Evolutionary conservation across 345 rosid genomes (phyloP).

Genomic region (Citrus inodora): DNA sequence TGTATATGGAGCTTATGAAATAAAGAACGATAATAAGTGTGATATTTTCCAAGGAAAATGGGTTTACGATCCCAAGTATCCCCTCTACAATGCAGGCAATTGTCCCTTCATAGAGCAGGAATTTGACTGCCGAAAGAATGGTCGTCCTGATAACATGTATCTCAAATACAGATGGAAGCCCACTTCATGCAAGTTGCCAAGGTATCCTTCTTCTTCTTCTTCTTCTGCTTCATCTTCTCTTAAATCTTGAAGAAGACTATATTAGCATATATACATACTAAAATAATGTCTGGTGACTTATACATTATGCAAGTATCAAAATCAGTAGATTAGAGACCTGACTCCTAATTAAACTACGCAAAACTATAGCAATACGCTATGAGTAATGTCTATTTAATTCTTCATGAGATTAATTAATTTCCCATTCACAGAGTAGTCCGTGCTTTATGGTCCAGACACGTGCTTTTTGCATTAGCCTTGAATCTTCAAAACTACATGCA

Average conservation of each 20-base stretch:
- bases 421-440: not conserved
- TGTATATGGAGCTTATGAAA: not conserved
- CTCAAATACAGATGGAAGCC: constrained; percentile 59
- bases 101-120: constrained; percentile 47
- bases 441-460: not conserved
- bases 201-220: constrained; percentile 16
- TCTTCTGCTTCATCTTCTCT: too few species aligned
- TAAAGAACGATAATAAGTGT: constrained; percentile 12
- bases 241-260: too few species aligned
- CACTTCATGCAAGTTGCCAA: constrained; percentile 33
- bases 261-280: not conserved
- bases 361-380: too few species aligned
- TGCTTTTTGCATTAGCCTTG: not conserved
- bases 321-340: too few species aligned
- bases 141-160: constrained; percentile 40
- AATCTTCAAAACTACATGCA: not conserved
- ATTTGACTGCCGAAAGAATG: constrained; percentile 44
- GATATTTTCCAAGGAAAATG: constrained; percentile 38
- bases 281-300: too few species aligned
- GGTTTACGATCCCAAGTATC: constrained; percentile 38
- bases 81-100: constrained; percentile 24
- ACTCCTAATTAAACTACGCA: too few species aligned
- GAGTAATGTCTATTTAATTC: too few species aligned
- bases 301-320: too few species aligned
- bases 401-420: not conserved